A percentile compares a stretch with the other conserved stretches of the same genome.
These are phyloP conservation scores for Geranium brycei DNA, from an alignment of 345 rosid species.

Conservation along the genomic window DNA sequence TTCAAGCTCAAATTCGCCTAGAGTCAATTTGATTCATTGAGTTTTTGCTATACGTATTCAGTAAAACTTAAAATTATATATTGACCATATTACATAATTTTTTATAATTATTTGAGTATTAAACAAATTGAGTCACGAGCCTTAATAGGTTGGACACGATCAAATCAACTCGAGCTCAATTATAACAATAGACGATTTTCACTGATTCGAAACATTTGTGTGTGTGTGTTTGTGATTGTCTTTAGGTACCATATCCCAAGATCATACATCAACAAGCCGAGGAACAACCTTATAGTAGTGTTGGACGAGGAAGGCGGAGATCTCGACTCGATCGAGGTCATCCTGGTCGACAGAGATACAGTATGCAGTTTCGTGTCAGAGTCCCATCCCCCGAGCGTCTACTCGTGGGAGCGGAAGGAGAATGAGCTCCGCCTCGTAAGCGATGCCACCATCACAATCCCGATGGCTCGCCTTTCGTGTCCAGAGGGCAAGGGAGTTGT, in stretches of 20 bases:
- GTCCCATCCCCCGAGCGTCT: constrained; percentile 13
- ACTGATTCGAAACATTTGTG: background rate
- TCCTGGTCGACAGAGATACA: constrained; percentile 27
- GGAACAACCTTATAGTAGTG: constrained; percentile 25
- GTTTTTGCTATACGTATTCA: no score
- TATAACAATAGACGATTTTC: no score
- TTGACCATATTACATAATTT: no score
- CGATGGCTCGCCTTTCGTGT: constrained; percentile 22
- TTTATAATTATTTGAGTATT: no score
- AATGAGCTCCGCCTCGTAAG: constrained; percentile 9
- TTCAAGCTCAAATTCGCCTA: no score
- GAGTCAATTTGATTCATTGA: no score
- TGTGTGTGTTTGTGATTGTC: background rate
- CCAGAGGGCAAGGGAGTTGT: constrained; percentile 15
- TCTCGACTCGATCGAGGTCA: constrained; percentile 20
- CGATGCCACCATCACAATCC: constrained; percentile 7
- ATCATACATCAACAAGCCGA: constrained; percentile 27
- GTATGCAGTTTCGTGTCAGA: constrained; percentile 32
- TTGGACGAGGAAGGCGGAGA: constrained; percentile 29
- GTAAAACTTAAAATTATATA: no score
- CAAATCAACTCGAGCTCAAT: no score
- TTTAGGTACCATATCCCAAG: constrained; percentile 37
- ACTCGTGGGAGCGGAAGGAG: constrained; percentile 19
- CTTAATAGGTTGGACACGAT: no score
- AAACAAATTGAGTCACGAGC: no score